Evolutionary conservation across 2,329 filamentous ascomycete species (phyloP).

Genomic region (Cadophora gregata): DNA sequence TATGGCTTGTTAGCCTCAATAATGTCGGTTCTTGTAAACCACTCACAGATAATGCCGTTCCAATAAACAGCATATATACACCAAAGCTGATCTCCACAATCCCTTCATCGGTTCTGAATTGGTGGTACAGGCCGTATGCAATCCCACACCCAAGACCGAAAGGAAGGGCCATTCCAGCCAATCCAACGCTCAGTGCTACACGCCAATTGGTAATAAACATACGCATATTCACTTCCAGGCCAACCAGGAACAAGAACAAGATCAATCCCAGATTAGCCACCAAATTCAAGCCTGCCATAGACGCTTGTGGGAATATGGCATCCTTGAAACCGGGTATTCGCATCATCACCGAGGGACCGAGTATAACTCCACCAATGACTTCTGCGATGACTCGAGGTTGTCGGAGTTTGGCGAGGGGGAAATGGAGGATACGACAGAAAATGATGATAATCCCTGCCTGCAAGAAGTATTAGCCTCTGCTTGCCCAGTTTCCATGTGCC

Average conservation of each 20-base stretch:
- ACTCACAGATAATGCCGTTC: conserved; percentile 76
- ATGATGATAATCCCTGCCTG: conserved; percentile 76
- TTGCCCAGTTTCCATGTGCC: not conserved
- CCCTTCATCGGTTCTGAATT: conserved; percentile 61
- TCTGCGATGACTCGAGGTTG: conserved; percentile 86
- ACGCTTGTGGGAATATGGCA: conserved; percentile 77
- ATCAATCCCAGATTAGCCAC: conserved; percentile 85
- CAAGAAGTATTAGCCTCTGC: conserved; percentile 24
- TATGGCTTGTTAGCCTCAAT: conserved; percentile 19
- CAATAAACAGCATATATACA: conserved; percentile 79
- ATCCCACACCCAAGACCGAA: conserved; percentile 84
- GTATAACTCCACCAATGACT: conserved; percentile 82
- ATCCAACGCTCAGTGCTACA: conserved; percentile 76
- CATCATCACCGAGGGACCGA: conserved; percentile 88
- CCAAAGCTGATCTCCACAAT: conserved; percentile 65
- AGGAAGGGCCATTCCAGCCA: conserved; percentile 80
- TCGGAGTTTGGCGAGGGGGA: conserved; percentile 75
- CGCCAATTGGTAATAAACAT: conserved; percentile 82
- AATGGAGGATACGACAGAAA: conserved; percentile 76
- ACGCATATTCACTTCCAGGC: conserved; percentile 83
- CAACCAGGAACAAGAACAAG: conserved; percentile 86
- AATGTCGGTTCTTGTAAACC: not conserved
- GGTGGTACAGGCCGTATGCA: conserved; percentile 78
- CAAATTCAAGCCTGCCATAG: conserved; percentile 76
- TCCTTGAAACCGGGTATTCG: conserved; percentile 79